Percentiles rank a stretch among this genome's conserved stretches.
Evolutionary conservation across 2,329 filamentous ascomycete genomes (phyloP).

Genomic region (Aureobasidium sp.): DNA sequence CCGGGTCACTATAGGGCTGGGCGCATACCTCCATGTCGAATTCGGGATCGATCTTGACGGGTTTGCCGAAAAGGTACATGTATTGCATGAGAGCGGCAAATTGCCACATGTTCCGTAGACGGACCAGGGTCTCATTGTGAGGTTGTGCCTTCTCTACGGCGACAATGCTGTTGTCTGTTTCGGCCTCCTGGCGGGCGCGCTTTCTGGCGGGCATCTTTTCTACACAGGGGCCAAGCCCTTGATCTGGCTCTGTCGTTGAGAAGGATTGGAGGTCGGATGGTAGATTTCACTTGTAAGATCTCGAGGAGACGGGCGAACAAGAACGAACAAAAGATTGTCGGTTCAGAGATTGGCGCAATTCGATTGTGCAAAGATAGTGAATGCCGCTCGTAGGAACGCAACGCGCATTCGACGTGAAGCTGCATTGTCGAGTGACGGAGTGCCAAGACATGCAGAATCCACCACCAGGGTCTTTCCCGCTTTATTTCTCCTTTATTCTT

Average conservation of each 20-base stretch:
- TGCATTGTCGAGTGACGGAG: neutral
- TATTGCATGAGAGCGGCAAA: conserved; percentile 92
- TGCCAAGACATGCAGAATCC: neutral
- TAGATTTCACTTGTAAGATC: too few relatives aligned
- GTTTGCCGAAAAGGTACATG: conserved; percentile 81
- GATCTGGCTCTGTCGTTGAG: neutral
- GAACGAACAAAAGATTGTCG: neutral
- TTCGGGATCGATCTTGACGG: conserved; percentile 80
- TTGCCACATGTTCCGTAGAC: conserved; percentile 85
- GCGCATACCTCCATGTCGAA: conserved; percentile 75
- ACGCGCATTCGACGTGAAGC: neutral
- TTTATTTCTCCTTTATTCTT: neutral
- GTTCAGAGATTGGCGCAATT: neutral
- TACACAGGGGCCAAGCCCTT: conserved; percentile 10
- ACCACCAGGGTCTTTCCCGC: neutral
- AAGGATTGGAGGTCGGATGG: neutral
- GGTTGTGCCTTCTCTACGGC: conserved; percentile 9
- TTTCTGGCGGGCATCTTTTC: conserved; percentile 45
- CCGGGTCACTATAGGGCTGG: too few relatives aligned
- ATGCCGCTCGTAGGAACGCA: neutral
- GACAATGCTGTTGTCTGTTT: conserved; percentile 27
- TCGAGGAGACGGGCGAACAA: neutral
- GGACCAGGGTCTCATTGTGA: conserved; percentile 45
- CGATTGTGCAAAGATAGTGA: neutral
- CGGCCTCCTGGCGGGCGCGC: conserved; percentile 45